Evolutionary conservation across 345 rosid genomes (phyloP).

Genomic region (Rhodomyrtus tomentosa): DNA sequence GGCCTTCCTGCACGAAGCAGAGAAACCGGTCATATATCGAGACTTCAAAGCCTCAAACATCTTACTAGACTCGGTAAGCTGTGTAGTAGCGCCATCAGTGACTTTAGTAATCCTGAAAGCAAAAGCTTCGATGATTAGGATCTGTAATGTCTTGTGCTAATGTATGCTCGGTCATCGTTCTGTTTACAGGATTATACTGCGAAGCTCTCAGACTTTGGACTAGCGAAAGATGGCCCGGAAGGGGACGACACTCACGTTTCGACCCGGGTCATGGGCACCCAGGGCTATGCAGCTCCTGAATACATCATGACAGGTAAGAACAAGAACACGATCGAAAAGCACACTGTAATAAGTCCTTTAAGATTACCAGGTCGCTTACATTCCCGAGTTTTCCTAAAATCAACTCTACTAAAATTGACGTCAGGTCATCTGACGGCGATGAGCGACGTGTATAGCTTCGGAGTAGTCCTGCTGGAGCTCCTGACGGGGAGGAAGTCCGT

Average conservation of each 20-base stretch:
- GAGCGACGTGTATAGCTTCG: slow-evolving; percentile 69
- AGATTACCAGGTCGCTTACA: neutral
- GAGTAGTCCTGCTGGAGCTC: slow-evolving; percentile 56
- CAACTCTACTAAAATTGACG: neutral
- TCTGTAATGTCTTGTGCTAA: neutral
- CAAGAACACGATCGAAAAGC: neutral
- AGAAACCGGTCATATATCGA: slow-evolving; percentile 82
- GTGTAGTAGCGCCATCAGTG: neutral
- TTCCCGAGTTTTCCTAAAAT: neutral
- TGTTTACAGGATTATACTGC: slow-evolving; percentile 57
- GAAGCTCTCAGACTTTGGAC: slow-evolving; percentile 80
- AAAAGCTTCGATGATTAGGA: neutral
- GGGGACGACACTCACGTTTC: slow-evolving; percentile 93
- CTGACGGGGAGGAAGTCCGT: slow-evolving; percentile 49
- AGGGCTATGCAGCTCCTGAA: slow-evolving; percentile 95
- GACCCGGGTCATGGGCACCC: slow-evolving; percentile 90
- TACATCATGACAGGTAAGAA: slow-evolving; percentile 76
- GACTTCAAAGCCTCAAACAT: slow-evolving; percentile 92
- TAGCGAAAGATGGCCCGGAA: slow-evolving; percentile 94
- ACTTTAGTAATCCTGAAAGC: neutral
- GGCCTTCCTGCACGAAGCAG: slow-evolving; percentile 74
- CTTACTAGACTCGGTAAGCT: slow-evolving; percentile 67
- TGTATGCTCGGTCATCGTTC: neutral
- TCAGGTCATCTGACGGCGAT: slow-evolving; percentile 61
- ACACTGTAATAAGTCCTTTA: neutral